phyloP scores from a whole-genome alignment of 2,329 filamentous ascomycete species.

The Lecanoromycetidae sp. region DNA sequence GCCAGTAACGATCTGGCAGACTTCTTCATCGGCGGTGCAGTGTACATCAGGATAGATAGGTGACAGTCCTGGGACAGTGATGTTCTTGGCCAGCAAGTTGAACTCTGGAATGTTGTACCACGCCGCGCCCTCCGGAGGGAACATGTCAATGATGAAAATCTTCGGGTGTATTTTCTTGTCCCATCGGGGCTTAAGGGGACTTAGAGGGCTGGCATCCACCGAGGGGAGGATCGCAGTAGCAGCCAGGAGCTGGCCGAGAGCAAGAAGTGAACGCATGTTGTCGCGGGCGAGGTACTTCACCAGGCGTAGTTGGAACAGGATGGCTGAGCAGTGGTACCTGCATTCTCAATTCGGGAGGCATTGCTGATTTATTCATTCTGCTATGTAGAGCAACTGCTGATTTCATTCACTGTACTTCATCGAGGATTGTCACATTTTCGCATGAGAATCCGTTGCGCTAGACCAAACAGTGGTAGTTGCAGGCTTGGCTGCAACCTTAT shows the following conservation, averaged over 20 bases:
- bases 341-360: neutral
- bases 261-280: slow-evolving; percentile 2
- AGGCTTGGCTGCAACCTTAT: too few relatives aligned
- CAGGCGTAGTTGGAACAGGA: neutral
- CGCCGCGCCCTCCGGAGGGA: slow-evolving; percentile 46
- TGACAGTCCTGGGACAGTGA: slow-evolving; percentile 51
- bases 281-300: neutral
- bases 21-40: slow-evolving; percentile 46
- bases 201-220: slow-evolving; percentile 7
- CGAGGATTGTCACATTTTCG: too few relatives aligned
- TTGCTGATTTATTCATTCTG: too few relatives aligned
- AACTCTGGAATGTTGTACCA: slow-evolving; percentile 49
- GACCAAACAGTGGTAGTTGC: too few relatives aligned
- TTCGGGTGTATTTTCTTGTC: slow-evolving; percentile 25
- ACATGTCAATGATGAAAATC: slow-evolving; percentile 37
- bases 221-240: neutral
- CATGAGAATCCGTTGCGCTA: too few relatives aligned
- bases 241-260: slow-evolving; percentile 7
- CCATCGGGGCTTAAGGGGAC: neutral
- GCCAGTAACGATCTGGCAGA: slow-evolving; percentile 60
- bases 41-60: slow-evolving; percentile 53
- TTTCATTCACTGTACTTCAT: too few relatives aligned
- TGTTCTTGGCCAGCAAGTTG: slow-evolving; percentile 44
- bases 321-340: neutral
- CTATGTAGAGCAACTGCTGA: too few relatives aligned